These are phyloP conservation scores for Spirogloea muscicola DNA, from an alignment of 139 green algal genomes.

Conservation along the genomic window DNA sequence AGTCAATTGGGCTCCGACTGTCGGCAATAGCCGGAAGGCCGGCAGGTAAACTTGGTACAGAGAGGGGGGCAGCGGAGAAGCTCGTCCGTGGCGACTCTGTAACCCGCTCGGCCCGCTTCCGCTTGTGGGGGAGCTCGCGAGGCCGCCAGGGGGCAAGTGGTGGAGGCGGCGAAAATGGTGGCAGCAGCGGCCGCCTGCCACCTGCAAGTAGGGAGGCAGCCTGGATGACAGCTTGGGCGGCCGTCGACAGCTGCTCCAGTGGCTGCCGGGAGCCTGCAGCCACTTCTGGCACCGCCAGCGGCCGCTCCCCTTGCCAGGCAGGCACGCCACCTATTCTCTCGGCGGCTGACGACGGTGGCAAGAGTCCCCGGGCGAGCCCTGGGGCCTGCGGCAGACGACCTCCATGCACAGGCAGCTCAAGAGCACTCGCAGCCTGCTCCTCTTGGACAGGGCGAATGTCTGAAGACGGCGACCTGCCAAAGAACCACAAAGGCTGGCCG, in stretches of 20 bases:
- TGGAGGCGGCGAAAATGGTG: constrained; percentile 1
- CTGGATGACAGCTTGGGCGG: not conserved
- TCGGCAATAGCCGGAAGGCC: too few relatives aligned
- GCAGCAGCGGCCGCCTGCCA: constrained; percentile 8
- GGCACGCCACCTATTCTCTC: not conserved
- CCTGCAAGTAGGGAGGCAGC: not conserved
- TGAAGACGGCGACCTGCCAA: too few relatives aligned
- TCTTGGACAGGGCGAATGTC: too few relatives aligned
- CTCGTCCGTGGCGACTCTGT: too few relatives aligned
- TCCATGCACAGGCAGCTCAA: not conserved
- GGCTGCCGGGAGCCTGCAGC: not conserved
- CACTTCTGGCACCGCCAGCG: not conserved
- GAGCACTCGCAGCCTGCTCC: too few relatives aligned
- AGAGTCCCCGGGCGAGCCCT: not conserved
- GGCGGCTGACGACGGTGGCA: not conserved
- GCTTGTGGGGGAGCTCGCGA: constrained; percentile 5
- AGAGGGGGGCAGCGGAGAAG: too few relatives aligned
- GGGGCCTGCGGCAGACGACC: too few relatives aligned
- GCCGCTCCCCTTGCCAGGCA: not conserved
- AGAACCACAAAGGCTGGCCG: too few relatives aligned
- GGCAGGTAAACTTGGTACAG: too few relatives aligned
- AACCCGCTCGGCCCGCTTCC: constrained; percentile 11
- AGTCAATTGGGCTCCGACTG: too few relatives aligned
- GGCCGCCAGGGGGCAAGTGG: constrained; percentile 12
- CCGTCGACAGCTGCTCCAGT: not conserved